Base-by-base conservation (phyloP, 768 basidiomycete species). In the Russula sp. region DNA sequence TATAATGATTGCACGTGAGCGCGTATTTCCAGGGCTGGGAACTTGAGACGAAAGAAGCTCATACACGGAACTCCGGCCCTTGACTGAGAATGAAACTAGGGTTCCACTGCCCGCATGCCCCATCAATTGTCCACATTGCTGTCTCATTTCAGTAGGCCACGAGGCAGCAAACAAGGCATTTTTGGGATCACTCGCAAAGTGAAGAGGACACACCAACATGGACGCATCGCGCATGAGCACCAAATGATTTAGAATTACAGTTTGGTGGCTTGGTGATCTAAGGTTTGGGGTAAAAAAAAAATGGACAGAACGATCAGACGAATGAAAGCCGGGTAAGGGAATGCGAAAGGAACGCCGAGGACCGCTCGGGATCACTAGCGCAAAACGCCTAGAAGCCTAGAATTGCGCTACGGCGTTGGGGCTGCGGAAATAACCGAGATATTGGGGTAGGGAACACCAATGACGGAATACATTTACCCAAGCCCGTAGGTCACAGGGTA, bases 251-350 rank as follows among this genome's bases (percentile, higher is more conserved):
- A 51, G 44, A 50, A 61, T 61, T 61, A 65, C 22, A 26, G 54
- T 51, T 42, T 30, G 13, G 58, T 56, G 53, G 30, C 50, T 65
- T 22, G 26, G 32, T 10, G 38, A 65, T 65, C 64, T 65, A 65
- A 65, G 59, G 64, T 65, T 65, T 61, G 64, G 64, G 64, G 64
- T 57, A 57, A 44, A 38, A 60, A 57, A 44, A 38, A 60, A 65
- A 51, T 61, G 40, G 14, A 52, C 14, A 55, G 32, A 54, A 24
- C 53, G 46, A 61, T 61, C 64, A 57, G 49, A 52, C n/a, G 50
- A 40, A 56, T 34, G 22, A 56, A 59, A 56, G 34, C 54, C 42
- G 42, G 30, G 34, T 46, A 60, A 48, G 26, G 54, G 30, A 60
- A 36, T 18, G 32, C 28, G 46, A 46, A 56, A 30, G 48, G 42